These are phyloP conservation scores for Aspergillus ustus DNA, from an alignment of 2,329 filamentous ascomycete genomes.

Conservation along the genomic window DNA sequence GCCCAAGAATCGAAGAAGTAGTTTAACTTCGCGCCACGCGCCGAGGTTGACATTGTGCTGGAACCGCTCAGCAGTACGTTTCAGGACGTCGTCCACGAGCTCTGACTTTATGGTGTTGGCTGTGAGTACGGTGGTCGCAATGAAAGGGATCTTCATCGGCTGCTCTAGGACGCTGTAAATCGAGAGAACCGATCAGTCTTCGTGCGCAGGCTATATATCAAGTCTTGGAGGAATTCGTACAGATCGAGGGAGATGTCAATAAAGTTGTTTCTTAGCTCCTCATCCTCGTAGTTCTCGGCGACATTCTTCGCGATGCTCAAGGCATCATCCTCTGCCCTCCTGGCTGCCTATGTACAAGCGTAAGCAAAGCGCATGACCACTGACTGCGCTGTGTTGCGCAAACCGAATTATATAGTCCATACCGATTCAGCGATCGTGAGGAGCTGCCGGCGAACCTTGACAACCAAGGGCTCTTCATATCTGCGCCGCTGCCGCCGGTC, in stretches of 20 bases:
- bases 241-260: slow-evolving; percentile 76
- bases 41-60: slow-evolving; percentile 73
- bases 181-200: slow-evolving; percentile 25
- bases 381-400: not conserved
- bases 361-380: slow-evolving; percentile 4
- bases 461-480: slow-evolving; percentile 72
- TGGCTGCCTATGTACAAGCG: slow-evolving; percentile 58
- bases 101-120: slow-evolving; percentile 79
- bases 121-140: slow-evolving; percentile 80
- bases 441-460: slow-evolving; percentile 77
- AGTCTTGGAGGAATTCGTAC: slow-evolving; percentile 43
- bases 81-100: slow-evolving; percentile 72
- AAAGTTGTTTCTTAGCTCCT: slow-evolving; percentile 74
- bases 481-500: slow-evolving; percentile 75
- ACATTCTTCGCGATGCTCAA: slow-evolving; percentile 75
- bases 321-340: slow-evolving; percentile 78
- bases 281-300: slow-evolving; percentile 83
- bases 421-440: slow-evolving; percentile 79
- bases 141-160: slow-evolving; percentile 95
- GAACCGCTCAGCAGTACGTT: slow-evolving; percentile 62
- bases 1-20: slow-evolving; percentile 85
- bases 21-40: slow-evolving; percentile 89
- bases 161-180: slow-evolving; percentile 72
- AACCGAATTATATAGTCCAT: slow-evolving; percentile 19
- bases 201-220: not conserved